Evolutionary conservation across 2,329 filamentous ascomycete species (phyloP).

Genomic region (Colletotrichum australisinense): DNA sequence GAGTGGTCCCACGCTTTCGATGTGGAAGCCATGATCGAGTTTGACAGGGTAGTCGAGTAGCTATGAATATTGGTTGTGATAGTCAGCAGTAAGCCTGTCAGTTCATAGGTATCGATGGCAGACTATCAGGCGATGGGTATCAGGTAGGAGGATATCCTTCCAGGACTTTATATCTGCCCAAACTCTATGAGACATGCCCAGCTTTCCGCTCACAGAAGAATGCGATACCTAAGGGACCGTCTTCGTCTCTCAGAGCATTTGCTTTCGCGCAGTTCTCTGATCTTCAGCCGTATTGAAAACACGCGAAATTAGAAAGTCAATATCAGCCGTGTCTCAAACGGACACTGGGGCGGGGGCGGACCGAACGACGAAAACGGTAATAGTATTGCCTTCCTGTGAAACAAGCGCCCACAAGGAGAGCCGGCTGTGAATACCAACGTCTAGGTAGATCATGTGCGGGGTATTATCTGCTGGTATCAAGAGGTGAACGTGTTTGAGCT

Average conservation of each 20-base stretch:
- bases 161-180: not conserved
- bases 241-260: not conserved
- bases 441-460: not conserved
- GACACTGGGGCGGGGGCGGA: not conserved
- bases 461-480: not conserved
- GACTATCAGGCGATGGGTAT: not conserved
- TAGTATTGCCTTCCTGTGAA: not conserved
- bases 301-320: not conserved
- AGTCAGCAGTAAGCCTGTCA: not conserved
- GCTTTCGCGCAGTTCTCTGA: not conserved
- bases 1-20: constrained; percentile 2
- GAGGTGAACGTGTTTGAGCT: not conserved
- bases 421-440: not conserved
- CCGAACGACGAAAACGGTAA: not conserved
- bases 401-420: not conserved
- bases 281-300: not conserved
- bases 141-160: not conserved
- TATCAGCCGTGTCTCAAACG: not conserved
- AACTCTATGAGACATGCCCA: not conserved
- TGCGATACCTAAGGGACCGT: not conserved
- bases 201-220: not conserved
- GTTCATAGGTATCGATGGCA: not conserved
- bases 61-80: not conserved
- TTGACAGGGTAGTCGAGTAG: not conserved
- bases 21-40: not conserved